Evolutionary conservation across 352 stramenopile genomes (phyloP), one percentile per base, ranked within the genome.

Genomic region (Pelagophyceae sp.): DNA sequence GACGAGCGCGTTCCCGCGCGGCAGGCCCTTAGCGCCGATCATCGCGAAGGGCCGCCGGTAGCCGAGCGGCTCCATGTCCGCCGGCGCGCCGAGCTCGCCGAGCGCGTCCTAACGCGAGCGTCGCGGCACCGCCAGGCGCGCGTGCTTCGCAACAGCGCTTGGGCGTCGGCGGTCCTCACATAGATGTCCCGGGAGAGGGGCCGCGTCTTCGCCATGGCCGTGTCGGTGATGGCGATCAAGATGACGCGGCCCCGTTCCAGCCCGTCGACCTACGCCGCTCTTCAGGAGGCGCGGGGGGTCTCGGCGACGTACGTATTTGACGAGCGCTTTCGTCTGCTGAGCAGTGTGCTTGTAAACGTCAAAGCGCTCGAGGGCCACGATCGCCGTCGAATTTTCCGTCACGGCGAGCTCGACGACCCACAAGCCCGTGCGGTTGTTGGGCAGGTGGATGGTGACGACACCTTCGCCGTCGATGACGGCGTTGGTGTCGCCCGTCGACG

Each of bases 11-110:
- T n/a, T n/a, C n/a, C n/a, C n/a, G n/a, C n/a, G n/a, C n/a, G n/a
- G n/a, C n/a, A n/a, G n/a, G 33, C 67, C 67, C 38, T 74, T 74
- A n/a, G 29, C 51, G 67, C 67, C 67, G 38, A 74, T 54, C 33
- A 74, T 58, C 35, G 67, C 67, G 35, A 33, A 74, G 67, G 67
- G 35, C 15, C 19, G 35, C 15, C 67, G 67, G 67, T 74, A 74
- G 35, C 58, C 67, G 67, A 74, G 51, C 35, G 27, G 31, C 15
- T 33, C 17, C 67, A 74, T 74, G 67, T 74, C 67, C 15, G 11
- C 38, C 35, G 67, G 67, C 33, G 35, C 67, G 67, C 67, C 67
- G 37, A 74, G 67, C 15, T 3, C 1, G 15, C 58, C 1, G 67
- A 74, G 67, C 67, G 33, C 38, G 27, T 11, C 17, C 15, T 72